Conservation (phyloP, 257 asterid genomes). For the Penstemon eatonii region DNA sequence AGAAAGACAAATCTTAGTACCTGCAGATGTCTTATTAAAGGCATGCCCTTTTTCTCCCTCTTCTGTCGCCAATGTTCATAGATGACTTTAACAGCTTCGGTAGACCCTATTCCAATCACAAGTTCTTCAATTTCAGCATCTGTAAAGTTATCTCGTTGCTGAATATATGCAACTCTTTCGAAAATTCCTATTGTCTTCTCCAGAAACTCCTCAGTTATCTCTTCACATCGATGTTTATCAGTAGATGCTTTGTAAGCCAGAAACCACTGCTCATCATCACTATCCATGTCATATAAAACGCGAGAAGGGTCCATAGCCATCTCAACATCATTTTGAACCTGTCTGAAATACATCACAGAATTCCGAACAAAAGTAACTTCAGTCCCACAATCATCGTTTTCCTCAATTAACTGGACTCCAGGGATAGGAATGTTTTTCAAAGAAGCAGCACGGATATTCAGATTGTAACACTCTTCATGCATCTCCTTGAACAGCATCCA, state of each 20-base stretch:
- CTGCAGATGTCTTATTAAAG: constrained; percentile 88
- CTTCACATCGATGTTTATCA: constrained; percentile 24
- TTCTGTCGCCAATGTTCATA: constrained; percentile 76
- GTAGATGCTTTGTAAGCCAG: constrained; percentile 27
- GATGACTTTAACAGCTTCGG: constrained; percentile 49
- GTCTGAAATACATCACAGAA: constrained; percentile 61
- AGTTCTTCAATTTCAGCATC: constrained; percentile 69
- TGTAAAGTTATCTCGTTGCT: constrained; percentile 59
- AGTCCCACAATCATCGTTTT: constrained; percentile 43
- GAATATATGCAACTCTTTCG: constrained; percentile 74
- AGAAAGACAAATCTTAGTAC: constrained; percentile 36
- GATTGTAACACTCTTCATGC: constrained; percentile 87
- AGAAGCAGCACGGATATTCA: constrained; percentile 95
- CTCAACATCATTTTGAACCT: constrained; percentile 83
- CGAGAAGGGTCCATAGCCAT: constrained; percentile 86
- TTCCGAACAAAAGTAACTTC: constrained; percentile 55
- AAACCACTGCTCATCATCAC: constrained; percentile 91
- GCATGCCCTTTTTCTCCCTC: constrained; percentile 75
- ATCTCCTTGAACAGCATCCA: constrained; percentile 94
- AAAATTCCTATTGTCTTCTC: constrained; percentile 73
- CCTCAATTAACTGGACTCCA: constrained; percentile 77
- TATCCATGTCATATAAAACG: constrained; percentile 81
- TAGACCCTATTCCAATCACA: constrained; percentile 51
- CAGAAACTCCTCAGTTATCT: constrained; percentile 65
- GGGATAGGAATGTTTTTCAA: constrained; percentile 94